These are phyloP conservation scores for Wilhelminamyces savonicus DNA, from an alignment of 805 yeast genomes.

Conservation along the genomic window DNA sequence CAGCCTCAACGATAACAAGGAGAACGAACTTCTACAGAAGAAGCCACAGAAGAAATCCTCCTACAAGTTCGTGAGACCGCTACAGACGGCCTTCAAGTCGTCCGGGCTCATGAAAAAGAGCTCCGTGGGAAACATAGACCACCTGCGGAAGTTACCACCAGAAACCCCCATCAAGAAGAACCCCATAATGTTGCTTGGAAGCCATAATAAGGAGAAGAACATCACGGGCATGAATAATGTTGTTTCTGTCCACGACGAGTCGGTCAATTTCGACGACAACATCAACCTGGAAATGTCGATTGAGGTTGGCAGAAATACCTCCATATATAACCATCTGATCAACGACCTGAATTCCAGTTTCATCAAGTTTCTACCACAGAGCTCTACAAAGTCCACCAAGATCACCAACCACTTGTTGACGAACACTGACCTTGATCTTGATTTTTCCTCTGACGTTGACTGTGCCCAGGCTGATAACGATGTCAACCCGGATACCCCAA, in stretches of 20 bases:
- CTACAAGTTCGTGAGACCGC: conserved; percentile 71
- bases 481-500: conserved; percentile 33
- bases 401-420: conserved; percentile 2
- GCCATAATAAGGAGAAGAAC: conserved; percentile 4
- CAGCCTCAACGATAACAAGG: conserved; percentile 24
- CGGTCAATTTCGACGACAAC: conserved; percentile 1
- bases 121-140: conserved; percentile 12
- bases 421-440: conserved; percentile 14
- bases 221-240: conserved; percentile 12
- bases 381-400: too few species aligned
- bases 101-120: conserved; percentile 61
- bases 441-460: conserved; percentile 13
- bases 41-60: conserved; percentile 15
- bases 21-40: conserved; percentile 14
- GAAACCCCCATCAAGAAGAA: conserved; percentile 40
- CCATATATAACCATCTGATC: conserved; percentile 12
- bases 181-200: conserved; percentile 30
- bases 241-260: conserved; percentile 14
- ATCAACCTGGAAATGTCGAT: conserved; percentile 24
- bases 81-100: conserved; percentile 77
- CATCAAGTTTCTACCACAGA: conserved; percentile 17
- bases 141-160: conserved; percentile 28
- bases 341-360: conserved; percentile 29
- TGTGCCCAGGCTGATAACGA: conserved; percentile 5
- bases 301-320: conserved; percentile 32